These are phyloP conservation scores for Adansonia madagascariensis DNA, from an alignment of 441 rosid species.

Conservation along the genomic window DNA sequence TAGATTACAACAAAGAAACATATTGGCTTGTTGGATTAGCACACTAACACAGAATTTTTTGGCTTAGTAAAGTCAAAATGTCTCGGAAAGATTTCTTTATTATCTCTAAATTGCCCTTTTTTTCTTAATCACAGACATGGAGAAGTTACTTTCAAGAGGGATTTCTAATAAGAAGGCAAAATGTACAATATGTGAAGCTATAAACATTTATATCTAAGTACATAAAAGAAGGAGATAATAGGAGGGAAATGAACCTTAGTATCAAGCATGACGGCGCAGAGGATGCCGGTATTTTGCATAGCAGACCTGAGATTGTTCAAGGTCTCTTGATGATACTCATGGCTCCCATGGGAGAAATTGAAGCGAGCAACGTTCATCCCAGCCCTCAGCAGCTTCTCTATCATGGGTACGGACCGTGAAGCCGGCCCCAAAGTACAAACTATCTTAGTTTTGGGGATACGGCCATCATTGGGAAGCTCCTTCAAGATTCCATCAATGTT, in stretches of 20 bases:
- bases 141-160: neutral
- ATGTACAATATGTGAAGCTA: neutral
- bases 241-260: slow-evolving; percentile 61
- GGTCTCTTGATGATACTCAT: slow-evolving; percentile 84
- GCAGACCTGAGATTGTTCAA: slow-evolving; percentile 72
- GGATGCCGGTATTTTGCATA: slow-evolving; percentile 76
- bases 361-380: slow-evolving; percentile 95
- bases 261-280: slow-evolving; percentile 90
- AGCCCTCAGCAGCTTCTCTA: slow-evolving; percentile 81
- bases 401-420: slow-evolving; percentile 71
- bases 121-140: neutral
- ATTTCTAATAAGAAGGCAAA: neutral
- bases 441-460: slow-evolving; percentile 77
- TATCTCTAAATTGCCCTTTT: neutral
- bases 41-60: neutral
- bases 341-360: slow-evolving; percentile 93
- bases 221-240: neutral
- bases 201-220: neutral
- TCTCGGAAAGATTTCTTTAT: neutral
- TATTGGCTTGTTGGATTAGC: neutral
- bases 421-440: slow-evolving; percentile 92
- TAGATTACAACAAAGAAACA: neutral
- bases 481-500: slow-evolving; percentile 75
- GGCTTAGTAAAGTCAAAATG: neutral
- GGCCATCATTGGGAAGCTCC: slow-evolving; percentile 64